A percentile compares a stretch with the other conserved stretches of the same genome.
Conservation (phyloP, 2,329 filamentous ascomycete species). For the Xylariaceae sp. region DNA sequence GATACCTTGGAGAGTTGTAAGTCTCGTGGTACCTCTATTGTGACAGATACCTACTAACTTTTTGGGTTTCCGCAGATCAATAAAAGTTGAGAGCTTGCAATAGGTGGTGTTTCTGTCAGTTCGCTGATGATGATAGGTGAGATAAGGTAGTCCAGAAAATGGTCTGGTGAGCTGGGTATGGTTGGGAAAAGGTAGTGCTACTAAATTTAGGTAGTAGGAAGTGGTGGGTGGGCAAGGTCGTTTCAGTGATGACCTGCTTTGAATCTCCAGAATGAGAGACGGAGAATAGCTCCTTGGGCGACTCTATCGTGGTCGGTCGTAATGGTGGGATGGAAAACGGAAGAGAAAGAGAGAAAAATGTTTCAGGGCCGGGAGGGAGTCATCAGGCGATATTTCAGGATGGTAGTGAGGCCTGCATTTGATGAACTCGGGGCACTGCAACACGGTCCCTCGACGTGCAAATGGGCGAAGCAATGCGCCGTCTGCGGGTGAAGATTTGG, state of each 20-base stretch:
- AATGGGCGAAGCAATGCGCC: conserved; percentile 18
- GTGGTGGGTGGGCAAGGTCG: conserved; percentile 1
- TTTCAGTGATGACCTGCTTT: conserved; percentile 3
- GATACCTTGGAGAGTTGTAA: too few relatives aligned
- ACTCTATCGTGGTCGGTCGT: conserved; percentile 3
- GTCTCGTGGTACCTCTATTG: too few relatives aligned
- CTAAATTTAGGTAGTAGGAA: background rate
- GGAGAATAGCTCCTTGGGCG: conserved; percentile 9
- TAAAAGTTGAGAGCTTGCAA: too few relatives aligned
- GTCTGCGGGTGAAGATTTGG: conserved; percentile 16
- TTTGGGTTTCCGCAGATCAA: too few relatives aligned
- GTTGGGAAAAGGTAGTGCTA: background rate
- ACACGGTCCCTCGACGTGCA: conserved; percentile 22
- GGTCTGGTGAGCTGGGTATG: too few relatives aligned
- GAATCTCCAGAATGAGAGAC: conserved; percentile 10
- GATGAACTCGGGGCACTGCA: conserved; percentile 19
- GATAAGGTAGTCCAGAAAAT: too few relatives aligned
- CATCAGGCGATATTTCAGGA: conserved; percentile 33
- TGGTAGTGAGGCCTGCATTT: conserved; percentile 19
- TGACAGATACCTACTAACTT: too few relatives aligned
- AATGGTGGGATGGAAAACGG: conserved; percentile 10
- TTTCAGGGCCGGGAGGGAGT: conserved; percentile 28
- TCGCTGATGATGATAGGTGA: too few relatives aligned
- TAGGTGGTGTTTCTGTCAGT: too few relatives aligned
- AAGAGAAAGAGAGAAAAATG: conserved; percentile 20